Evolutionary conservation across 805 yeast species (phyloP), one percentile per base, ranked within the genome.

Genomic region (Yamadazyma paraphyllophila): DNA sequence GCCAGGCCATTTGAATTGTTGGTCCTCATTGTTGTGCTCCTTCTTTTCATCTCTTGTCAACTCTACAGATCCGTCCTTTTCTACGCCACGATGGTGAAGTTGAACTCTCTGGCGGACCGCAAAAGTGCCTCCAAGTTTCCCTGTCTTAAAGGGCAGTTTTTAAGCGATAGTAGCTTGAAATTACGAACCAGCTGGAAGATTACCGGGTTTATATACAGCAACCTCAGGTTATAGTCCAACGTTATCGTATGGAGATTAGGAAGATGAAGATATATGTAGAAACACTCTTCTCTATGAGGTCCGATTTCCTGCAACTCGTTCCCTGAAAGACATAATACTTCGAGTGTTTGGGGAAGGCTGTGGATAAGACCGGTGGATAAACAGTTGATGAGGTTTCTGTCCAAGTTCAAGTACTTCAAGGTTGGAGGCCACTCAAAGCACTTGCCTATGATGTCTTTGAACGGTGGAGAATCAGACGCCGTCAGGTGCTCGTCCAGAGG

Each of bases 271-370:
- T 32, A 14, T 4, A 40, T 20, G 24, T 31, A 33, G 4, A 26
- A 34, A 24, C 32, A 27, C 24, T 34, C 39, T 13, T 16, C 35
- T 7, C 24, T 15, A 34, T 7, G 33, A 16, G 44, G 39, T 7
- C 39, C 44, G 5, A 41, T 27, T 34, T 33, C 34, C 33, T 25
- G 33, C 29, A 51, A n/a, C 46, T 45, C 36, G 38, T 63, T 64
- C n/a, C 45, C 41, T 7, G 55, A 45, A 17, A 67, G 39, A 14
- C 27, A 14, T 27, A 44, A 27, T 4, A 16, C 33, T 39, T 60
- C 57, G 5, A 70, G 45, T 20, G 61, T 43, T n/a, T 47, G 35
- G 1, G 75, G 74, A 7, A 69, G 52, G 6, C 51, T 55, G 4
- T 43, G 17, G 2, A 67, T 16, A 43, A 62, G 54, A 1, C 51